Conservation (phyloP, 1,284 basidiomycete species). For the Hemileia vastatrix region DNA sequence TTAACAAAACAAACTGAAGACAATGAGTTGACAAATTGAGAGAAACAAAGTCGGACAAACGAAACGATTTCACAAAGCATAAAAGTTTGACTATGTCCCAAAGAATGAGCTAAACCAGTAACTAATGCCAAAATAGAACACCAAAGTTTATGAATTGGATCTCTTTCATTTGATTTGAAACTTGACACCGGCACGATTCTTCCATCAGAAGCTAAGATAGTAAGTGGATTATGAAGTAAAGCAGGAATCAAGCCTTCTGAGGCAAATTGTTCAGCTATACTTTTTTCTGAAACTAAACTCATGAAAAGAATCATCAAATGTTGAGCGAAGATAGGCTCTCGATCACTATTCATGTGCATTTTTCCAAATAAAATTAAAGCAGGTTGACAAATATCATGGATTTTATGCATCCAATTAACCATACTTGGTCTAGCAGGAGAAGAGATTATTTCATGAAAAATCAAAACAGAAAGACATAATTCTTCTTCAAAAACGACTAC, state of each 20-base stretch:
- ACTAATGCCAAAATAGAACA: slow-evolving; percentile 22
- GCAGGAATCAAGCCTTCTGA: slow-evolving; percentile 20
- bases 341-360: slow-evolving; percentile 5
- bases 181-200: slow-evolving; percentile 15
- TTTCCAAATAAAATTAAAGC: slow-evolving; percentile 20
- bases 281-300: slow-evolving; percentile 18
- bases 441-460: slow-evolving; percentile 12
- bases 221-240: slow-evolving; percentile 19
- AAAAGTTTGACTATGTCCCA: slow-evolving; percentile 18
- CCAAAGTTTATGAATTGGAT: slow-evolving; percentile 18
- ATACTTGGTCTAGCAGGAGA: slow-evolving; percentile 17
- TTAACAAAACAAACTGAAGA: slow-evolving; percentile 4
- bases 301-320: slow-evolving; percentile 17
- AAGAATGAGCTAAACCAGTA: slow-evolving; percentile 12
- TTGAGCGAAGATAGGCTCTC: slow-evolving; percentile 18
- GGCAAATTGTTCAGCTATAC: slow-evolving; percentile 17
- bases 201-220: slow-evolving; percentile 14
- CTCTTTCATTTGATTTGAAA: slow-evolving; percentile 8
- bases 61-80: slow-evolving; percentile 21
- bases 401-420: slow-evolving; percentile 19
- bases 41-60: slow-evolving; percentile 18
- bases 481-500: slow-evolving; percentile 17
- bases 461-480: slow-evolving; percentile 17
- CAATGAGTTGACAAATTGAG: slow-evolving; percentile 15
- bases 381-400: slow-evolving; percentile 21